A percentile compares a stretch with the other conserved stretches of the same genome.
Conservation (phyloP, 805 yeast species). For the Jamesozyma lodderae region DNA sequence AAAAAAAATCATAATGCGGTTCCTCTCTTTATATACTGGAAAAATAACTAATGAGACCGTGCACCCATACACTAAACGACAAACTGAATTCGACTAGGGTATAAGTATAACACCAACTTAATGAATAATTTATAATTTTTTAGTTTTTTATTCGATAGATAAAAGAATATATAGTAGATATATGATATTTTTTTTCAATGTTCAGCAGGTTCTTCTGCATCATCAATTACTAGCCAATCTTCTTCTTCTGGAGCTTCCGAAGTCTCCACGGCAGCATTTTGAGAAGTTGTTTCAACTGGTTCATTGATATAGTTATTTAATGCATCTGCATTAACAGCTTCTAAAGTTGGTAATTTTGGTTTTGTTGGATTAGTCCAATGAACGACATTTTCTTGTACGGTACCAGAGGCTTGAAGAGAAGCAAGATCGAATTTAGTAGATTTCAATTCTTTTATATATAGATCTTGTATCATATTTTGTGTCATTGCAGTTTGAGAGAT, state of each 20-base stretch:
- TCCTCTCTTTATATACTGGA: neutral
- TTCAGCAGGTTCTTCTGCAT: conserved; percentile 38
- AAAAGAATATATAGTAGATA: neutral
- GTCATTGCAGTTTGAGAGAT: neutral
- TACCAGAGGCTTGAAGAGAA: conserved; percentile 41
- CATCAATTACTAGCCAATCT: conserved; percentile 79
- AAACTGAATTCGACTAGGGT: too few species aligned
- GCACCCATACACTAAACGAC: too few species aligned
- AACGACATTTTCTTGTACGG: conserved; percentile 70
- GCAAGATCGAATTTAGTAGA: conserved; percentile 66
- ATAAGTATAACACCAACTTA: too few species aligned
- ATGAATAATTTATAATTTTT: too few species aligned
- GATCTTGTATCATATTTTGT: conserved; percentile 60
- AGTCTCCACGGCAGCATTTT: conserved; percentile 36
- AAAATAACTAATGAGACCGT: too few species aligned
- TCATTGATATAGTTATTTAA: conserved; percentile 59
- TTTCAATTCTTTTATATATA: conserved; percentile 80
- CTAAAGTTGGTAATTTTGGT: conserved; percentile 66
- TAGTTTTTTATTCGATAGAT: neutral
- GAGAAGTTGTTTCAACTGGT: conserved; percentile 65
- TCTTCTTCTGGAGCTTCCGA: conserved; percentile 33
- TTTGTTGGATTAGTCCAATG: conserved; percentile 76
- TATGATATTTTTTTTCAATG: neutral
- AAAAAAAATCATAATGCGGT: neutral
- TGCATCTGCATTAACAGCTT: conserved; percentile 57